A percentile compares a stretch with the other conserved stretches of the same genome.
Evolutionary conservation across 805 yeast species (phyloP).

Genomic region (Saturnispora gosingensis): DNA sequence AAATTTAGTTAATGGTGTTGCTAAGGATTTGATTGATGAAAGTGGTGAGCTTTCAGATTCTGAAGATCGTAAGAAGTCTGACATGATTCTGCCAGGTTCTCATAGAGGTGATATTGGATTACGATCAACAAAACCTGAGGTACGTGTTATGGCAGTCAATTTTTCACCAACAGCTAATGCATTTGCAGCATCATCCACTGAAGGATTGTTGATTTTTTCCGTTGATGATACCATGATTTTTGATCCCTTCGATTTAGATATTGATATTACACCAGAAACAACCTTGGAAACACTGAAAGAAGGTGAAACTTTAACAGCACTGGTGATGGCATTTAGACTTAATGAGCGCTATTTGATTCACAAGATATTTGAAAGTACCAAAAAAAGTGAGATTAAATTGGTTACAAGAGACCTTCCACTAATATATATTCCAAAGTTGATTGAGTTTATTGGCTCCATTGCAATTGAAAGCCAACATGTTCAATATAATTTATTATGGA

Average conservation of each 20-base stretch:
- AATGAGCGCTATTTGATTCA: conserved; percentile 72
- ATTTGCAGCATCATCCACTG: conserved; percentile 93
- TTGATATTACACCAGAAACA: conserved; percentile 81
- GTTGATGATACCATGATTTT: conserved; percentile 66
- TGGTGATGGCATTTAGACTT: conserved; percentile 88
- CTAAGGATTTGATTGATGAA: conserved; percentile 69
- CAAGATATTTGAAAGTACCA: conserved; percentile 63
- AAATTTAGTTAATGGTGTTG: conserved; percentile 82
- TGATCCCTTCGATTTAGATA: conserved; percentile 92
- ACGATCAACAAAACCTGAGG: conserved; percentile 67
- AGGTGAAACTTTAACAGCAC: conserved; percentile 60
- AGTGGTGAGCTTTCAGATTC: conserved; percentile 80
- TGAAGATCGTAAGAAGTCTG: conserved; percentile 53
- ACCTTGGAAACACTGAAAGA: conserved; percentile 53
- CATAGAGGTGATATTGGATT: conserved; percentile 71
- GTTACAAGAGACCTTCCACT: conserved; percentile 64
- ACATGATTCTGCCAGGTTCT: conserved; percentile 77
- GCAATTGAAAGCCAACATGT: conserved; percentile 69
- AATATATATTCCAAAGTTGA: conserved; percentile 60
- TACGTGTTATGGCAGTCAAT: conserved; percentile 67
- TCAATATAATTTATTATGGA: conserved; percentile 80
- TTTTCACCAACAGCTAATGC: conserved; percentile 88
- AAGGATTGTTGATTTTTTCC: conserved; percentile 77
- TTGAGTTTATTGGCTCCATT: conserved; percentile 60
- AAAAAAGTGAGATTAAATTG: conserved; percentile 58